phyloP scores from a whole-genome alignment of 257 asterid genomes.

The Lantana camara region DNA sequence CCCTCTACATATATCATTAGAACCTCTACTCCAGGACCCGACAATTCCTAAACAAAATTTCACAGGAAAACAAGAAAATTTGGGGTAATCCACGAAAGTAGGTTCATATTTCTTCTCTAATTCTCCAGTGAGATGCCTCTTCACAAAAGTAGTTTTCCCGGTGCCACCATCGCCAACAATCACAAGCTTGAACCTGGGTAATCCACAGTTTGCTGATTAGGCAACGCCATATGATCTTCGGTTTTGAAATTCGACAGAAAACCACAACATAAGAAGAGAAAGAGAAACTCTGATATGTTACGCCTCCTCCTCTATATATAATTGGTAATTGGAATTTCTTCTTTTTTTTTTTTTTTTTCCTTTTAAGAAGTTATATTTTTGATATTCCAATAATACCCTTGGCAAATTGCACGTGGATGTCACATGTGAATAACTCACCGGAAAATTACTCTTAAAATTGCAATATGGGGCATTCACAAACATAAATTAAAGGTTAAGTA shows the following conservation, averaged over 20 bases:
- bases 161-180: constrained; percentile 94
- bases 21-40: constrained; percentile 4
- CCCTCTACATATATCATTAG: constrained; percentile 26
- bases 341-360: too few species aligned
- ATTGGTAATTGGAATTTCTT: too few species aligned
- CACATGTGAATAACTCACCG: too few species aligned
- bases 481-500: too few species aligned
- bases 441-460: too few species aligned
- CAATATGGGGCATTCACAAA: too few species aligned
- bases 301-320: too few species aligned
- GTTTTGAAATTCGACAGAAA: not conserved
- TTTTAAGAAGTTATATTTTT: too few species aligned
- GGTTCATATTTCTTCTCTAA: constrained; percentile 95
- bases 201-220: constrained; percentile 77
- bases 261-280: not conserved
- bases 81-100: constrained; percentile 29
- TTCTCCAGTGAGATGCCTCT: constrained; percentile 93
- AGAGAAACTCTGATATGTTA: not conserved
- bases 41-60: constrained; percentile 14
- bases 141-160: constrained; percentile 88
- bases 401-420: too few species aligned
- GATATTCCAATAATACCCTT: too few species aligned
- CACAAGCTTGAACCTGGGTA: constrained; percentile 86
- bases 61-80: constrained; percentile 14
- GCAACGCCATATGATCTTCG: constrained; percentile 60